phyloP scores from a whole-genome alignment of 2,329 filamentous ascomycete genomes.

The Aplosporella prunicola region DNA sequence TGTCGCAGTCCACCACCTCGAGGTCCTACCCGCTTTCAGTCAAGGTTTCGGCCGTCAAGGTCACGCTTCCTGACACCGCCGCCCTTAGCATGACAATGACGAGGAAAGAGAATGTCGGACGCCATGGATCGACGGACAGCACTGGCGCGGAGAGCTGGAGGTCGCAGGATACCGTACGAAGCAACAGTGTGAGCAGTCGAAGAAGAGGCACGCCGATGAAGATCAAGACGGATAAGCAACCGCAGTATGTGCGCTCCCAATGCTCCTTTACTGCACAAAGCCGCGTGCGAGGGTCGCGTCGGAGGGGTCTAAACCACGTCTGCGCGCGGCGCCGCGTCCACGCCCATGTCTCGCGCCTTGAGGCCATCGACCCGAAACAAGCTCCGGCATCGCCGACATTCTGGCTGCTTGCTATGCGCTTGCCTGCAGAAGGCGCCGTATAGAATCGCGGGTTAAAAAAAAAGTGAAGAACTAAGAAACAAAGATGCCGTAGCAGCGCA shows the following conservation, averaged over 20 bases:
- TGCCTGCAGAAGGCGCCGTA: too few relatives aligned
- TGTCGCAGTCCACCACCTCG: slow-evolving; percentile 11
- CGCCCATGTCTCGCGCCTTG: slow-evolving; percentile 8
- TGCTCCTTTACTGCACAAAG: slow-evolving; percentile 7
- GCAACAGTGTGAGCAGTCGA: slow-evolving; percentile 18
- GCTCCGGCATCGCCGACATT: slow-evolving; percentile 3
- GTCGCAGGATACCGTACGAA: slow-evolving; percentile 55
- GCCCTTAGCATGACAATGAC: slow-evolving; percentile 42
- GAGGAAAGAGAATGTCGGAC: slow-evolving; percentile 53
- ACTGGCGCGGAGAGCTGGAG: slow-evolving; percentile 57
- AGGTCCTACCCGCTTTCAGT: slow-evolving; percentile 11
- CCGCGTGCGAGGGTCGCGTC: slow-evolving; percentile 6
- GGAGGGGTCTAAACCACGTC: slow-evolving; percentile 4
- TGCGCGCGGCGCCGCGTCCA: slow-evolving; percentile 8
- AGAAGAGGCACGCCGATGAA: slow-evolving; percentile 31
- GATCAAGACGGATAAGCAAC: slow-evolving; percentile 49
- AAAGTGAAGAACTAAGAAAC: too few relatives aligned
- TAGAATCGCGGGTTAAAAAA: too few relatives aligned
- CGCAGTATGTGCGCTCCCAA: slow-evolving; percentile 35
- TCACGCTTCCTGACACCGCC: slow-evolving; percentile 7
- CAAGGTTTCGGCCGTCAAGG: slow-evolving; percentile 9
- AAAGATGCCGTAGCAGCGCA: slow-evolving; percentile 10
- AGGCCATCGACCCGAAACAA: slow-evolving; percentile 6
- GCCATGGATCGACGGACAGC: slow-evolving; percentile 58
- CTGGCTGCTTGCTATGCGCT: too few relatives aligned